Base-by-base conservation (phyloP, 768 basidiomycete species). In the Calocera viscosa region DNA sequence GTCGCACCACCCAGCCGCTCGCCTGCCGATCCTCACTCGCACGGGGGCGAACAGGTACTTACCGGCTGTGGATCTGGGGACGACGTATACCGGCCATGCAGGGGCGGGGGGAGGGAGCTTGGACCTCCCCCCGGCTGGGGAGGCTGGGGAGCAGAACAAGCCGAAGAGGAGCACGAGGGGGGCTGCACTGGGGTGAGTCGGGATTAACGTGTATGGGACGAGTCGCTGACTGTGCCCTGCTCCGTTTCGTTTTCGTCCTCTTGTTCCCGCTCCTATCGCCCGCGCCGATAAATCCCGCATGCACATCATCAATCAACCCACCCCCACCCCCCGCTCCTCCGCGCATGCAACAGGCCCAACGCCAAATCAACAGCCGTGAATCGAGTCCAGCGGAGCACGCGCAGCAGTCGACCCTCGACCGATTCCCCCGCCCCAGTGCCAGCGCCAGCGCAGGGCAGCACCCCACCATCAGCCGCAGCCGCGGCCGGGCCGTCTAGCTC, bases 141-240 rank as follows among this genome's bases (percentile, higher is more conserved):
- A 28, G 53, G 53, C 3, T 19, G 53, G 19, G 53, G 7, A 60
- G 53, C 14, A 30, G 53, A 26, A 60, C 14, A 60, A 60, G 53
- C 53, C 53, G 53, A 60, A 60, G 26, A 60, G 53, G 53, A 60
- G 30, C 22, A 60, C 53, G 30, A 60, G 53, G 53, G 53, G 53
- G 53, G 53, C 53, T 2, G 53, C 53, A 26, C 26, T 60, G 24
- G 53, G 53, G 53, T 60, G 30, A 5, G 53, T 60, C 2, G 2
- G 2, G 53, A 8, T 60, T 10, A 10, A 60, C 53, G 26, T 8
- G 24, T 28, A 28, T 60, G 14, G 5, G 43, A 47, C 19, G 53
- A 2, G 11, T 60, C 10, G 53, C 53, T 60, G 53, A 60, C 53
- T 32, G 53, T 22, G 24, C 22, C 19, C 53, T 49, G 49, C 49